Percentiles rank a stretch among this genome's conserved stretches.
Conservation (phyloP, 208 protist species). For the Trypanosoma platydactyli region DNA sequence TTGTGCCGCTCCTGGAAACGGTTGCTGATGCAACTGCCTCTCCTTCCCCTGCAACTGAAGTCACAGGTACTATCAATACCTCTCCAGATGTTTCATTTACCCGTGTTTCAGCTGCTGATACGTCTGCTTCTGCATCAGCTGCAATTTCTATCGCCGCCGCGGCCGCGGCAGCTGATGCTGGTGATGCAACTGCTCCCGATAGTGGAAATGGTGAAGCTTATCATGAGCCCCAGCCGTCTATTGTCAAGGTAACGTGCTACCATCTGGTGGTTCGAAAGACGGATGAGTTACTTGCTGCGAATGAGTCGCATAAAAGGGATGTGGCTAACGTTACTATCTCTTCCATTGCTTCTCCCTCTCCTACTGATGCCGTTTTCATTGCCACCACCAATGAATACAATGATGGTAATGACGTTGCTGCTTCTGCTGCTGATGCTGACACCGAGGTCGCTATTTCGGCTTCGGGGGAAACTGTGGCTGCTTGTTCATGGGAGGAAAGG, state of each 20-base stretch:
- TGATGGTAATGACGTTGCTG: background rate
- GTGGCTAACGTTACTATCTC: background rate
- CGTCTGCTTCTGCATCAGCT: background rate
- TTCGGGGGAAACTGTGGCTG: background rate
- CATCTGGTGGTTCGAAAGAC: constrained; percentile 47
- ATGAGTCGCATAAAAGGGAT: constrained; percentile 14
- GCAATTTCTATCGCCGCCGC: too few relatives aligned
- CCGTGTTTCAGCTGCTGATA: too few relatives aligned
- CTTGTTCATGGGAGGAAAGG: too few relatives aligned
- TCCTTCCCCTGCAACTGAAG: too few relatives aligned
- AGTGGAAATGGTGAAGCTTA: background rate
- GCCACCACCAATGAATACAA: background rate
- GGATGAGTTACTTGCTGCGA: constrained; percentile 21
- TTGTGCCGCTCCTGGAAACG: background rate
- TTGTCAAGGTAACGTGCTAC: constrained; percentile 40
- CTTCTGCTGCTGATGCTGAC: background rate
- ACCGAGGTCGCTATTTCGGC: background rate
- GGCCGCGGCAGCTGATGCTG: too few relatives aligned
- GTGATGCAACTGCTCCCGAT: constrained; percentile 4
- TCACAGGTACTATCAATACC: too few relatives aligned
- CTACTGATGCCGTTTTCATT: background rate
- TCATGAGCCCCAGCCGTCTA: constrained; percentile 6
- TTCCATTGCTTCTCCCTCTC: background rate
- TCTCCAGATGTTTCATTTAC: too few relatives aligned
- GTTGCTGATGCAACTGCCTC: too few relatives aligned